phyloP scores from a whole-genome alignment of 108 stramenopile species.

The Cyclostephanos tholiformis region DNA sequence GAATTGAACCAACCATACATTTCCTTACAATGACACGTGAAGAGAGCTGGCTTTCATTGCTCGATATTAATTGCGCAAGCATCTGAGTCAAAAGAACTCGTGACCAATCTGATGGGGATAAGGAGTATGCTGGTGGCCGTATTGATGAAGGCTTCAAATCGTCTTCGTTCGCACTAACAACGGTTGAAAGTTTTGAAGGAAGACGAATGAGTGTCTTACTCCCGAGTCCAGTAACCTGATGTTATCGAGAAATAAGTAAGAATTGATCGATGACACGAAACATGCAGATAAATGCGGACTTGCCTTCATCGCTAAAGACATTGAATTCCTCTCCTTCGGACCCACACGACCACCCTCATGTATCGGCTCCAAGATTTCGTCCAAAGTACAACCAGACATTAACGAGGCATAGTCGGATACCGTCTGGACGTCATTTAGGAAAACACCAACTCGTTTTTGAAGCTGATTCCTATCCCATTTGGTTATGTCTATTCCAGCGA shows the following conservation, averaged over 20 bases:
- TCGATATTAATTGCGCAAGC: constrained; percentile 76
- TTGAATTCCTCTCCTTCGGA: constrained; percentile 60
- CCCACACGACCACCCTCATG: constrained; percentile 32
- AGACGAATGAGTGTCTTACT: constrained; percentile 59
- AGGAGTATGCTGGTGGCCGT: constrained; percentile 53
- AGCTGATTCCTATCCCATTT: constrained; percentile 80
- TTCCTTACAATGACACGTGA: constrained; percentile 64
- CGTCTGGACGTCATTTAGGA: constrained; percentile 77
- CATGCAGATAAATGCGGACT: constrained; percentile 1
- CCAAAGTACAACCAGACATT: constrained; percentile 67
- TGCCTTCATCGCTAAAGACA: constrained; percentile 72
- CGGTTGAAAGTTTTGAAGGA: constrained; percentile 77
- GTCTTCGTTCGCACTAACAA: constrained; percentile 81
- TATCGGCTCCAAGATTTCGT: constrained; percentile 85
- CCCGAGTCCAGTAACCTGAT: constrained; percentile 76
- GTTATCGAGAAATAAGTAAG: too few species aligned
- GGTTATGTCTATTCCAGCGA: constrained; percentile 70
- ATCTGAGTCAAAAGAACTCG: constrained; percentile 74
- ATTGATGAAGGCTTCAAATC: constrained; percentile 69
- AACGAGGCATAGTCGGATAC: constrained; percentile 67
- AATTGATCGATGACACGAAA: too few species aligned
- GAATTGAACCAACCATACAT: constrained; percentile 76
- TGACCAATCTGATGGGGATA: constrained; percentile 89
- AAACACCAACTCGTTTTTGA: constrained; percentile 67
- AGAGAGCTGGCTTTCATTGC: constrained; percentile 67